phyloP scores from a whole-genome alignment of 2,329 filamentous ascomycete genomes.

The Sporothrix brunneoviolacea region DNA sequence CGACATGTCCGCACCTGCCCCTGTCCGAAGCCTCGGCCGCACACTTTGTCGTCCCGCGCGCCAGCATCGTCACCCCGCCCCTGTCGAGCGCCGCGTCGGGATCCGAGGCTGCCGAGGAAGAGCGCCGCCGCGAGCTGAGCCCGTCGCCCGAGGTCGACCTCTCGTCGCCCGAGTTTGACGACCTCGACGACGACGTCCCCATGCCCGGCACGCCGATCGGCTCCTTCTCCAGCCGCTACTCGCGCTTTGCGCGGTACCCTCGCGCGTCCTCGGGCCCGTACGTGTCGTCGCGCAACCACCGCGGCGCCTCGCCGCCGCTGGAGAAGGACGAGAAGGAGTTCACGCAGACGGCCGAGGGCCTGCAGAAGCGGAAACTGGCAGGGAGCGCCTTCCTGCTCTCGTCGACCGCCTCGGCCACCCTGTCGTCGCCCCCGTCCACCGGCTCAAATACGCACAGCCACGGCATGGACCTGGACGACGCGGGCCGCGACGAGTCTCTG shows the following conservation, averaged over 20 bases:
- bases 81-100: slow-evolving; percentile 63
- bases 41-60: slow-evolving; percentile 37
- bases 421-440: slow-evolving; percentile 22
- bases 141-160: slow-evolving; percentile 92
- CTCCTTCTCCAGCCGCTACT: slow-evolving; percentile 44
- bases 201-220: slow-evolving; percentile 58
- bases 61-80: slow-evolving; percentile 73
- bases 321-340: slow-evolving; percentile 97
- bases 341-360: slow-evolving; percentile 83
- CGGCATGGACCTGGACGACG: slow-evolving; percentile 34
- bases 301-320: slow-evolving; percentile 77
- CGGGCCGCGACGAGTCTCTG: slow-evolving; percentile 41
- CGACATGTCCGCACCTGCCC: slow-evolving; percentile 75
- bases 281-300: slow-evolving; percentile 39
- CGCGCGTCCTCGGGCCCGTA: slow-evolving; percentile 28
- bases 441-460: slow-evolving; percentile 18
- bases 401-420: slow-evolving; percentile 18
- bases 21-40: slow-evolving; percentile 57
- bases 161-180: slow-evolving; percentile 79
- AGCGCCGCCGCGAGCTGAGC: slow-evolving; percentile 63
- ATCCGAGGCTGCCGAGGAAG: slow-evolving; percentile 66
- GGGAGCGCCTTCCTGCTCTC: slow-evolving; percentile 32
- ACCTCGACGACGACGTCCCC: slow-evolving; percentile 53
- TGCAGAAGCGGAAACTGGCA: slow-evolving; percentile 60
- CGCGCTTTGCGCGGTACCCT: background rate